Conservation (phyloP, 257 asterid species). For the Apocynum venetum region DNA sequence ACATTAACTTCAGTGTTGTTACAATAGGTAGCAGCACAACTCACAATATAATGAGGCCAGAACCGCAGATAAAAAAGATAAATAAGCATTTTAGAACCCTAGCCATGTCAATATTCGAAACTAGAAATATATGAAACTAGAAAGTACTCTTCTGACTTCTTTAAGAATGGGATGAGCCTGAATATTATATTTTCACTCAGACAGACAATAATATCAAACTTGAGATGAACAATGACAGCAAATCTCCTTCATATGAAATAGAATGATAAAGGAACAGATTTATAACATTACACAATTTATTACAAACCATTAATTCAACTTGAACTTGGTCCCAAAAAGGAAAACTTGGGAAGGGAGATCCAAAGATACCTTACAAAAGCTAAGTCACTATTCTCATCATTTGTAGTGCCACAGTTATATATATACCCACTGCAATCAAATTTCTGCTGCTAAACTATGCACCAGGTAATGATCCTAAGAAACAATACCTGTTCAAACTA, state of each 20-base stretch:
- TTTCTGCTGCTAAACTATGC: background rate
- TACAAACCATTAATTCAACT: background rate
- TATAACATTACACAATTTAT: background rate
- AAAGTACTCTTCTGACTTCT: too few relatives aligned
- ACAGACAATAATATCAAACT: too few relatives aligned
- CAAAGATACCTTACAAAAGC: background rate
- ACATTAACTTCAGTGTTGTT: background rate
- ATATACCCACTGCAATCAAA: background rate
- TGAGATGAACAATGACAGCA: too few relatives aligned
- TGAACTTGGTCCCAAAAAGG: background rate
- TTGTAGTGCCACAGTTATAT: background rate
- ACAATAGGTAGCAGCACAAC: too few relatives aligned
- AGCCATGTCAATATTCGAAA: too few relatives aligned
- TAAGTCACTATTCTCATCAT: background rate
- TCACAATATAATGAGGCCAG: too few relatives aligned
- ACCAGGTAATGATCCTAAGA: background rate
- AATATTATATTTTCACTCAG: too few relatives aligned
- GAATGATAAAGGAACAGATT: background rate
- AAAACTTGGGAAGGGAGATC: background rate
- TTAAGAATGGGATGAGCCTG: too few relatives aligned
- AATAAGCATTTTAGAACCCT: too few relatives aligned
- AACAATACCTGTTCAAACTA: constrained; percentile 73
- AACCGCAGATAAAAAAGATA: too few relatives aligned
- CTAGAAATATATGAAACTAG: too few relatives aligned
- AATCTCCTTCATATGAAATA: background rate